Evolutionary conservation across 345 rosid genomes (phyloP).

Genomic region (Draba incana): DNA sequence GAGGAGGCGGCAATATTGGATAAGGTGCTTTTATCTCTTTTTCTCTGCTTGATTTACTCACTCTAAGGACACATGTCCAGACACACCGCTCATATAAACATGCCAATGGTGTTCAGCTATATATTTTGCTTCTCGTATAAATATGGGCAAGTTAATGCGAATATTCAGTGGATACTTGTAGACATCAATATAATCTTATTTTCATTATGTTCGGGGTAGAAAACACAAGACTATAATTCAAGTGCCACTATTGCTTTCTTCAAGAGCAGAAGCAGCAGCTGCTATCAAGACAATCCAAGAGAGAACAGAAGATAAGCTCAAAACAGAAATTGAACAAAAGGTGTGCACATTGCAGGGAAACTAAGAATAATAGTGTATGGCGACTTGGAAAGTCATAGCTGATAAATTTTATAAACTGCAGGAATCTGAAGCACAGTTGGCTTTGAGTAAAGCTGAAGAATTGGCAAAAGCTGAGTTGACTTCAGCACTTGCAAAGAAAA

Average conservation of each 20-base stretch:
- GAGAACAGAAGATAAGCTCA: constrained; percentile 81
- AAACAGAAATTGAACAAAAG: constrained; percentile 81
- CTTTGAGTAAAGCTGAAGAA: constrained; percentile 63
- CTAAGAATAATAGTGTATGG: constrained; percentile 16
- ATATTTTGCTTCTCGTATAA: constrained; percentile 11
- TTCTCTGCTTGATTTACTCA: constrained; percentile 14
- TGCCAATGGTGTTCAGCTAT: constrained; percentile 8
- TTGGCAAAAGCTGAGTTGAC: constrained; percentile 79
- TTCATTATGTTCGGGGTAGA: constrained; percentile 21
- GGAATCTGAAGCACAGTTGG: constrained; percentile 74
- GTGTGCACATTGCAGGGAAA: constrained; percentile 41
- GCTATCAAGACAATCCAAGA: constrained; percentile 80
- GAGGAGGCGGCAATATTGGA: constrained; percentile 97
- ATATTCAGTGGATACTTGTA: constrained; percentile 13
- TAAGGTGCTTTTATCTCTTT: constrained; percentile 60
- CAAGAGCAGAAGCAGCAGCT: constrained; percentile 90
- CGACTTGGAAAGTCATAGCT: constrained; percentile 34
- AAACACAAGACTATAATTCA: not conserved
- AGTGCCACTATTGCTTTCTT: constrained; percentile 32
- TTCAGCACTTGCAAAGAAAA: constrained; percentile 79
- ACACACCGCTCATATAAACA: constrained; percentile 16
- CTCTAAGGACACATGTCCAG: constrained; percentile 11
- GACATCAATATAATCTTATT: not conserved
- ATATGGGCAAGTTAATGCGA: too few relatives aligned
- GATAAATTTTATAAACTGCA: constrained; percentile 43